Percentiles rank a stretch among this genome's conserved stretches.
Conservation (phyloP, 805 yeast genomes). For the Ogataea parapolymorpha region DNA sequence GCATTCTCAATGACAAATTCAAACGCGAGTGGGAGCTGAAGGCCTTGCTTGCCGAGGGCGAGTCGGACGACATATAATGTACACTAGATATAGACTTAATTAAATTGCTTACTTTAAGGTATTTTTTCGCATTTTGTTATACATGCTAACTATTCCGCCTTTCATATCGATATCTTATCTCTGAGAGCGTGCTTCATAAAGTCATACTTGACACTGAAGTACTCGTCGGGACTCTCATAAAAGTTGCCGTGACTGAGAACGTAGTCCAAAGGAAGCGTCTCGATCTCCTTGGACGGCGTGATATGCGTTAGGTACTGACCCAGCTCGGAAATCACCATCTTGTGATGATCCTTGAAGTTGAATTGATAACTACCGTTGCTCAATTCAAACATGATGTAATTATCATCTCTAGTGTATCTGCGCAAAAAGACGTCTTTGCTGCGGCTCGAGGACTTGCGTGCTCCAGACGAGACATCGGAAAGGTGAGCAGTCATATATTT, state of each 20-base stretch:
- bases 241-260: constrained; percentile 44
- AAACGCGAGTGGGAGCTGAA: constrained; percentile 91
- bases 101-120: neutral
- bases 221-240: constrained; percentile 41
- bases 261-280: constrained; percentile 56
- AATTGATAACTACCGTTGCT: constrained; percentile 92
- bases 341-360: constrained; percentile 93
- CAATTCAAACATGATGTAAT: constrained; percentile 86
- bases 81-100: constrained; percentile 3
- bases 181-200: constrained; percentile 67
- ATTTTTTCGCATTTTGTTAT: constrained; percentile 5
- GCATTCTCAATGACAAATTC: constrained; percentile 70
- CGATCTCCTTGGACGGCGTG: constrained; percentile 69
- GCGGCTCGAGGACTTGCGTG: constrained; percentile 37
- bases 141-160: constrained; percentile 4
- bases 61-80: constrained; percentile 35
- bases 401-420: constrained; percentile 74
- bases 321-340: constrained; percentile 71
- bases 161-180: constrained; percentile 30
- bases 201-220: constrained; percentile 46
- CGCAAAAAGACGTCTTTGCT: constrained; percentile 73
- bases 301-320: constrained; percentile 80
- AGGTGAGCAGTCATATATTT: constrained; percentile 89
- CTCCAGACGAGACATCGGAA: constrained; percentile 70
- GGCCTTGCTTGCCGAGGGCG: constrained; percentile 58